phyloP scores from a whole-genome alignment of 2,329 filamentous ascomycete species.

The Calonectria pteridis region DNA sequence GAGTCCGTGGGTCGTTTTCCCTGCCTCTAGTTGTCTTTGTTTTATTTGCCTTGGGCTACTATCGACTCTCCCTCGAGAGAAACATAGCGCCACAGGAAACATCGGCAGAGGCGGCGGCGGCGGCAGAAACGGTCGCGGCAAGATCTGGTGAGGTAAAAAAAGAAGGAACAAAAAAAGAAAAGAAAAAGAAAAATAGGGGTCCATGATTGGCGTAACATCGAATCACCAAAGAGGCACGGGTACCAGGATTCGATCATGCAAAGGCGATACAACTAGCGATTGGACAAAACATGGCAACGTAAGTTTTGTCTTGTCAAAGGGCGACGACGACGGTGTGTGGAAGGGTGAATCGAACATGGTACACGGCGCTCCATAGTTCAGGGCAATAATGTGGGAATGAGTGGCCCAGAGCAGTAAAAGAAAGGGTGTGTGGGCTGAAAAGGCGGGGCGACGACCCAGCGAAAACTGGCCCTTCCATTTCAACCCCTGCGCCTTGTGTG shows the following conservation, averaged over 20 bases:
- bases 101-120: constrained; percentile 5
- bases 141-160: background rate
- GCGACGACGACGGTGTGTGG: constrained; percentile 11
- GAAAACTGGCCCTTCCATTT: constrained; percentile 12
- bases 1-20: constrained; percentile 8
- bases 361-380: constrained; percentile 12
- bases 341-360: background rate
- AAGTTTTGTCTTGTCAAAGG: background rate
- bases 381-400: constrained; percentile 14
- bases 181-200: background rate
- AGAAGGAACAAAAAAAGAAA: background rate
- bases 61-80: background rate
- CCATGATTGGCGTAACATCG: constrained; percentile 1
- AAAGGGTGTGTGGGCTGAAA: background rate
- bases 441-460: constrained; percentile 15
- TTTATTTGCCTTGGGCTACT: background rate
- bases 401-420: constrained; percentile 3
- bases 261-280: background rate
- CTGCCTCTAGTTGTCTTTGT: background rate
- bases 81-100: background rate
- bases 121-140: constrained; percentile 20
- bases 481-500: background rate
- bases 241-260: constrained; percentile 11
- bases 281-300: background rate
- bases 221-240: constrained; percentile 14